Conservation (phyloP, 805 yeast genomes). For the Lipomyces spencermartinsiae region DNA sequence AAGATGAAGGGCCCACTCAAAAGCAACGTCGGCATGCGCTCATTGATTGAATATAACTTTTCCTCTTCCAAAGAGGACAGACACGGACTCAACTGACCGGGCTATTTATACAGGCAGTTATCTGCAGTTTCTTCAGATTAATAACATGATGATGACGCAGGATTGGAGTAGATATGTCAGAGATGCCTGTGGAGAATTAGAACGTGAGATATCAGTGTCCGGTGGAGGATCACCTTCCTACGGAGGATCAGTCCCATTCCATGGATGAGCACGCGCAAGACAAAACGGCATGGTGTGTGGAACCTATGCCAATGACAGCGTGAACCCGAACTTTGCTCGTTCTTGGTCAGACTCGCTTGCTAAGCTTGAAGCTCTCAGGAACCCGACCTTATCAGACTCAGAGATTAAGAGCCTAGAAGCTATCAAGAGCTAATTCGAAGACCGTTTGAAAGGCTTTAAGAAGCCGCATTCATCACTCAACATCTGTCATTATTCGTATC, state of each 20-base stretch:
- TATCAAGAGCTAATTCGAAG: background rate
- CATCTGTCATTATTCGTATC: background rate
- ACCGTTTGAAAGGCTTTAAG: too few species aligned
- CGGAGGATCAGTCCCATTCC: background rate
- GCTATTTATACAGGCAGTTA: too few species aligned
- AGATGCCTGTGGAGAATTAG: background rate
- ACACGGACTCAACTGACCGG: too few species aligned
- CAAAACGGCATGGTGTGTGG: background rate
- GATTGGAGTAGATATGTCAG: background rate
- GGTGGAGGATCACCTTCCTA: too few species aligned
- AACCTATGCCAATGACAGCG: background rate
- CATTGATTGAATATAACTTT: too few species aligned
- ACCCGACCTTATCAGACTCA: background rate
- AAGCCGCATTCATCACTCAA: too few species aligned
- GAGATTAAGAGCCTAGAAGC: background rate
- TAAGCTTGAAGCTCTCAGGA: background rate
- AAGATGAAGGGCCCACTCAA: slow-evolving; percentile 1
- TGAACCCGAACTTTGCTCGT: background rate
- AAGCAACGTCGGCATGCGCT: background rate
- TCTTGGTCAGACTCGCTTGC: background rate
- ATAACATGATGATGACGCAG: background rate
- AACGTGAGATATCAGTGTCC: too few species aligned
- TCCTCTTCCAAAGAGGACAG: too few species aligned
- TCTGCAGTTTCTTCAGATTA: background rate
- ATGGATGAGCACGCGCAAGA: background rate